Conservation (phyloP, 176 grass and related monocot species). For the Rhipidocladum racemiflorum region DNA sequence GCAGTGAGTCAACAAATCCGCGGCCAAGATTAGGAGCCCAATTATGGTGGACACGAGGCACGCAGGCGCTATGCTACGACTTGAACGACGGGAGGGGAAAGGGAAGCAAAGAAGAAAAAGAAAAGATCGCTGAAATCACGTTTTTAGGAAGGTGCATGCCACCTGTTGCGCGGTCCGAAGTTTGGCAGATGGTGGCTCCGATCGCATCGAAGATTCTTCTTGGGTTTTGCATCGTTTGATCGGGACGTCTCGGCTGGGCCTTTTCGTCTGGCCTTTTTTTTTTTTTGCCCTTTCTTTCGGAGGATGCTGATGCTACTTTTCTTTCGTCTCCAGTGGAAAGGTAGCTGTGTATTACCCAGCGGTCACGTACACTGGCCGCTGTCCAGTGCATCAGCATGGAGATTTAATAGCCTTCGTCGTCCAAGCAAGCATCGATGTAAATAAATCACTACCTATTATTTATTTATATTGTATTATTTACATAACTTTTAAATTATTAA, state of each 20-base stretch:
- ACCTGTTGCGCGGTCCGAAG: constrained; percentile 24
- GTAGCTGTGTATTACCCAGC: constrained; percentile 9
- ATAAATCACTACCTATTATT: no score
- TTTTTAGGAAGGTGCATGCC: background rate
- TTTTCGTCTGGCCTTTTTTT: background rate
- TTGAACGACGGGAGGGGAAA: background rate
- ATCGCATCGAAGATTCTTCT: constrained; percentile 44
- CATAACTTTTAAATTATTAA: no score
- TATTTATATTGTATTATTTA: no score
- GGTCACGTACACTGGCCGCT: constrained; percentile 16
- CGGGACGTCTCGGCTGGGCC: background rate
- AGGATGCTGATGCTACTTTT: constrained; percentile 32
- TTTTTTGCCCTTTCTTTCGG: background rate
- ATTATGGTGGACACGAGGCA: constrained; percentile 33
- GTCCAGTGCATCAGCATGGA: background rate
- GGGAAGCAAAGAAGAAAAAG: background rate
- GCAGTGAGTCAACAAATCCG: constrained; percentile 29
- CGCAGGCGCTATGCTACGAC: background rate
- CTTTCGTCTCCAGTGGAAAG: background rate
- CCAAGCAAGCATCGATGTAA: no score
- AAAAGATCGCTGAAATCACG: constrained; percentile 13
- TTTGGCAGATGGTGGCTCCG: background rate
- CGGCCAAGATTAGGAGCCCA: background rate
- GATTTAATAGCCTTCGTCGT: no score
- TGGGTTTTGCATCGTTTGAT: background rate